These are phyloP conservation scores for Daldinia eschscholtzii DNA, from an alignment of 2,329 filamentous ascomycete genomes.

Conservation along the genomic window DNA sequence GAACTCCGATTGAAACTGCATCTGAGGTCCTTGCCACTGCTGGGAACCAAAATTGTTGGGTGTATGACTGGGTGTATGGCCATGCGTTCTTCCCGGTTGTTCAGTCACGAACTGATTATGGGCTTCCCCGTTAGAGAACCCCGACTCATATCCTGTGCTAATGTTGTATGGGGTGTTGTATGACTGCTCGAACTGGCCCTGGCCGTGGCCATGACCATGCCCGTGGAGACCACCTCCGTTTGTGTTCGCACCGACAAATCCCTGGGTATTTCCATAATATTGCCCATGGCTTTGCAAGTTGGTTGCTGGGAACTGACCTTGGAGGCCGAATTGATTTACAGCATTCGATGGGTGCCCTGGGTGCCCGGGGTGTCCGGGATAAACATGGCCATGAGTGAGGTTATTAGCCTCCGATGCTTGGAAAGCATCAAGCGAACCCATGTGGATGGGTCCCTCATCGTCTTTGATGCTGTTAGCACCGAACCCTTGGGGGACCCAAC, in stretches of 20 bases:
- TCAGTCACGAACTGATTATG: constrained; percentile 1
- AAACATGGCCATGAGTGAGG: not conserved
- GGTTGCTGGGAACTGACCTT: not conserved
- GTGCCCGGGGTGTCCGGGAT: not conserved
- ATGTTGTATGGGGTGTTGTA: not conserved
- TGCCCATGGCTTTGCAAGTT: not conserved
- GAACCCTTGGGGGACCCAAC: not conserved
- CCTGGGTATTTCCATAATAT: not conserved
- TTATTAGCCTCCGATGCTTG: not conserved
- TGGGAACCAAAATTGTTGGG: constrained; percentile 16
- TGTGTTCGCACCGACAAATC: not conserved
- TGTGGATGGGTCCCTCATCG: not conserved
- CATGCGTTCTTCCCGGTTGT: constrained; percentile 13
- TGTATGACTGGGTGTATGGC: constrained; percentile 20
- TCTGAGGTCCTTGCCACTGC: constrained; percentile 19
- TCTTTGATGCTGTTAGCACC: not conserved
- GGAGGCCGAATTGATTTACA: not conserved
- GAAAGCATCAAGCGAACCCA: not conserved
- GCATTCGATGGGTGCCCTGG: not conserved
- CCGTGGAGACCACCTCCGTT: constrained; percentile 3
- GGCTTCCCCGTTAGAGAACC: not conserved
- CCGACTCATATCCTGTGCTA: not conserved
- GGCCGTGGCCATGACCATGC: not conserved
- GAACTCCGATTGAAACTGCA: constrained; percentile 17
- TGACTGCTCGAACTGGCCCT: not conserved